A percentile compares a stretch with the other conserved stretches of the same genome.
These are phyloP conservation scores for Cucumis hystrix DNA, from an alignment of 306 rosid species.

Conservation along the genomic window DNA sequence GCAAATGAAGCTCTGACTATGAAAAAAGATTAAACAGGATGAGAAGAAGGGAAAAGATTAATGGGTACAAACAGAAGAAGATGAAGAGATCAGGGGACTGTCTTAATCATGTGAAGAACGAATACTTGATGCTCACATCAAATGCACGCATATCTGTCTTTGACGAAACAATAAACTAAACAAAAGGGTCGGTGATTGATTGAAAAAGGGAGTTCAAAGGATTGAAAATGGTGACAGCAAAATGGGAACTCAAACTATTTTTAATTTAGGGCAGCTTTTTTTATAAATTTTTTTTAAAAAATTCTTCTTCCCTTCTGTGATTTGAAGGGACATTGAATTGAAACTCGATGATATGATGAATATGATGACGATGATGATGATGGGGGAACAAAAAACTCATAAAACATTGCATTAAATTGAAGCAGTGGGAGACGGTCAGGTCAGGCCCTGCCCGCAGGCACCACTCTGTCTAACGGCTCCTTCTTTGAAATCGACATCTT, in stretches of 20 bases:
- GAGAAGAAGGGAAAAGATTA: not conserved
- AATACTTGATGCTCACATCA: not conserved
- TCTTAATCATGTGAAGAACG: not conserved
- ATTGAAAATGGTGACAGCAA: not conserved
- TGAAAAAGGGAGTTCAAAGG: not conserved
- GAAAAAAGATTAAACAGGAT: not conserved
- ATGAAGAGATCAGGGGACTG: not conserved
- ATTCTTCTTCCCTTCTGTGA: not conserved
- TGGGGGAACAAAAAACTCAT: not conserved
- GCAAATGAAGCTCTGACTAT: not conserved
- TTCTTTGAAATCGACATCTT: not conserved
- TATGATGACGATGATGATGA: not conserved
- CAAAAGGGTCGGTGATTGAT: not conserved
- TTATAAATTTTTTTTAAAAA: not conserved
- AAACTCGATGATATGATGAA: not conserved
- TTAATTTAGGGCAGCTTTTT: not conserved
- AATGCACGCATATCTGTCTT: not conserved
- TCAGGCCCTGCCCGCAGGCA: not conserved
- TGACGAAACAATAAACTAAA: not conserved
- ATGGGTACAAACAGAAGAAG: not conserved
- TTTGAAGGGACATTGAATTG: not conserved
- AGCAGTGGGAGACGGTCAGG: not conserved
- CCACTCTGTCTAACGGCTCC: slow-evolving; percentile 5
- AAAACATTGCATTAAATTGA: not conserved
- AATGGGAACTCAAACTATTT: not conserved